phyloP scores from a whole-genome alignment of 768 basidiomycete genomes.

The Podaxis sp. region DNA sequence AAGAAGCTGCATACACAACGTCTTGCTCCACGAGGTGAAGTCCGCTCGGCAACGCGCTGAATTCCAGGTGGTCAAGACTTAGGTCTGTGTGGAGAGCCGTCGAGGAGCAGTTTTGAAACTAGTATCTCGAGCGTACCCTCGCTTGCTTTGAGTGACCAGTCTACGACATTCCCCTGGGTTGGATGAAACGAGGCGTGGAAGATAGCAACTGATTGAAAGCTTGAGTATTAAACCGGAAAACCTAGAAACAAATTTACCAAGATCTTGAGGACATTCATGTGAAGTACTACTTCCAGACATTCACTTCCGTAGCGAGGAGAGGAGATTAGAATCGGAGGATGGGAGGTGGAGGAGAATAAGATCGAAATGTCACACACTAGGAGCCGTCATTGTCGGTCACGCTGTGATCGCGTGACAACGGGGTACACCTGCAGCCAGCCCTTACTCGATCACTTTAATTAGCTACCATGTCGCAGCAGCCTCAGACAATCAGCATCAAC shows the following conservation, averaged over 20 bases:
- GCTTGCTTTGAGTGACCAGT: slow-evolving; percentile 73
- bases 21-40: slow-evolving; percentile 78
- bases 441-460: slow-evolving; percentile 10
- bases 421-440: neutral
- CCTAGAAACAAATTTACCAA: neutral
- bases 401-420: slow-evolving; percentile 5
- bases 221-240: neutral
- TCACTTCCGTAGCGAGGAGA: slow-evolving; percentile 12
- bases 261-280: slow-evolving; percentile 9
- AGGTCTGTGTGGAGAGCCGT: slow-evolving; percentile 43
- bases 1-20: slow-evolving; percentile 56
- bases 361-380: slow-evolving; percentile 5
- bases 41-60: slow-evolving; percentile 79
- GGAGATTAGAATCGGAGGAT: slow-evolving; percentile 1
- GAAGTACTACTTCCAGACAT: slow-evolving; percentile 4
- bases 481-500: slow-evolving; percentile 71
- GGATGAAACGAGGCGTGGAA: slow-evolving; percentile 87
- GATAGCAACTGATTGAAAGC: slow-evolving; percentile 61
- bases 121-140: slow-evolving; percentile 44
- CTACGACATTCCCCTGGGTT: slow-evolving; percentile 74
- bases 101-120: neutral
- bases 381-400: neutral
- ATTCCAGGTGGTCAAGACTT: slow-evolving; percentile 70
- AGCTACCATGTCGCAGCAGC: slow-evolving; percentile 28
- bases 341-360: slow-evolving; percentile 10